Conservation (phyloP, 1,284 basidiomycete genomes). For the Hemileia vastatrix region DNA sequence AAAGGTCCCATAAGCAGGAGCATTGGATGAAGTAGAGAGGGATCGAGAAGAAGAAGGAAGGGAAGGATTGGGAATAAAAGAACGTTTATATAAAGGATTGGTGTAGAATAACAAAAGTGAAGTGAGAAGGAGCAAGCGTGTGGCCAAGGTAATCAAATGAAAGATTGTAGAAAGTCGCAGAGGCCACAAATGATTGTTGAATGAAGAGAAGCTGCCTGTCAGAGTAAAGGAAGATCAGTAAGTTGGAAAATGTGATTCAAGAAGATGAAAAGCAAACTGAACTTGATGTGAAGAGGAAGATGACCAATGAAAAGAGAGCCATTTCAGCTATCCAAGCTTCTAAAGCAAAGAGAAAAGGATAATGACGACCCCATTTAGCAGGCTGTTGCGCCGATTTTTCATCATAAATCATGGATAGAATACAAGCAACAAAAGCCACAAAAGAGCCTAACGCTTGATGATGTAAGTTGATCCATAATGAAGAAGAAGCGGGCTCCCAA, state of each 20-base stretch:
- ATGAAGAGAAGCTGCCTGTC: not conserved
- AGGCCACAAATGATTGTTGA: not conserved
- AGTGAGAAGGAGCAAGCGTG: slow-evolving; percentile 9
- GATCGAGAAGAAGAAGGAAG: not conserved
- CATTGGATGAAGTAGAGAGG: not conserved
- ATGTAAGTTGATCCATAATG: slow-evolving; percentile 12
- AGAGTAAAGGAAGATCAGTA: not conserved
- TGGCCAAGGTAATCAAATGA: slow-evolving; percentile 7
- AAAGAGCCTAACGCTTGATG: slow-evolving; percentile 9
- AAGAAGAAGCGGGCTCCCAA: slow-evolving; percentile 49
- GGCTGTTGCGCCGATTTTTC: slow-evolving; percentile 11
- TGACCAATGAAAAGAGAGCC: slow-evolving; percentile 2
- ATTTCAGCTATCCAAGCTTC: slow-evolving; percentile 16
- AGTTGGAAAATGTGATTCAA: not conserved
- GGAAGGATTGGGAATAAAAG: slow-evolving; percentile 13
- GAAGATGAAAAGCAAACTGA: not conserved
- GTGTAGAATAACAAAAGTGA: slow-evolving; percentile 11
- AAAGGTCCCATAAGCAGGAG: slow-evolving; percentile 18
- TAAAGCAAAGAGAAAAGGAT: slow-evolving; percentile 6
- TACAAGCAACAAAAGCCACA: slow-evolving; percentile 7
- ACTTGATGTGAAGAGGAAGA: slow-evolving; percentile 8
- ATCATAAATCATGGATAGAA: slow-evolving; percentile 16
- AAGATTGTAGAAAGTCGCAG: not conserved
- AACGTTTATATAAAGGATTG: not conserved
- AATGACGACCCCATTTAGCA: slow-evolving; percentile 17